These are phyloP conservation scores for Lecanicillium sp. DNA, from an alignment of 2,329 filamentous ascomycete genomes.

Conservation along the genomic window DNA sequence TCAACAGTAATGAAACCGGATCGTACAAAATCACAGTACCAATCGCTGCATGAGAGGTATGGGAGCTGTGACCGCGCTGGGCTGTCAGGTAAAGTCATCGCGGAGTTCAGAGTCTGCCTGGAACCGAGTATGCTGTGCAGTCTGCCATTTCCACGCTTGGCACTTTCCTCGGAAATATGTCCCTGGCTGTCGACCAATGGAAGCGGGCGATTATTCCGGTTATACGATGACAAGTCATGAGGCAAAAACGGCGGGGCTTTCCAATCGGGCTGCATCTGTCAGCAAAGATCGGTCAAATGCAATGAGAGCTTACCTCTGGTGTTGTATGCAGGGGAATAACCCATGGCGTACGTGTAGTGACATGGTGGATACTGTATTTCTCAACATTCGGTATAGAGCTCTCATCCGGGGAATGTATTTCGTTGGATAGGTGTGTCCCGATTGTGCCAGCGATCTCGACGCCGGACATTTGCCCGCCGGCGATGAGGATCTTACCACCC, in stretches of 20 bases:
- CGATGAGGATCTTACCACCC: conserved; percentile 61
- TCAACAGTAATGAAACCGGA: conserved; percentile 51
- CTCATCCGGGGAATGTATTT: conserved; percentile 44
- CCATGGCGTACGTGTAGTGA: conserved; percentile 66
- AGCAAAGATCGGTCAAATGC: conserved; percentile 19
- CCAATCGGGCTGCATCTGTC: conserved; percentile 37
- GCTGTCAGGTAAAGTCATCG: conserved; percentile 32
- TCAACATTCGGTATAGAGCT: conserved; percentile 36
- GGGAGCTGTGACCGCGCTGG: conserved; percentile 46
- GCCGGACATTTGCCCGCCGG: conserved; percentile 79
- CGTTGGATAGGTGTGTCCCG: conserved; percentile 64
- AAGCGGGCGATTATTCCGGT: conserved; percentile 55
- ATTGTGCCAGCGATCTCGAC: conserved; percentile 70
- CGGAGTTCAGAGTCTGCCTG: conserved; percentile 48
- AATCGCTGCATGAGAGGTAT: conserved; percentile 64
- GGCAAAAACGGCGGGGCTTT: conserved; percentile 60
- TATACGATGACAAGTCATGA: conserved; percentile 66
- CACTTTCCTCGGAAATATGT: conserved; percentile 53
- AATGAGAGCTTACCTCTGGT: conserved; percentile 35
- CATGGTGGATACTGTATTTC: conserved; percentile 58
- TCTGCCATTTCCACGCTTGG: conserved; percentile 46
- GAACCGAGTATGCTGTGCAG: conserved; percentile 44
- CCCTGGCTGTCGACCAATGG: conserved; percentile 59
- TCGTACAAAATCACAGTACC: conserved; percentile 68
- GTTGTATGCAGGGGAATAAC: conserved; percentile 56